A percentile compares a stretch with the other conserved stretches of the same genome.
Conservation (phyloP, 2,329 filamentous ascomycete species). For the Aureobasidium sp. region DNA sequence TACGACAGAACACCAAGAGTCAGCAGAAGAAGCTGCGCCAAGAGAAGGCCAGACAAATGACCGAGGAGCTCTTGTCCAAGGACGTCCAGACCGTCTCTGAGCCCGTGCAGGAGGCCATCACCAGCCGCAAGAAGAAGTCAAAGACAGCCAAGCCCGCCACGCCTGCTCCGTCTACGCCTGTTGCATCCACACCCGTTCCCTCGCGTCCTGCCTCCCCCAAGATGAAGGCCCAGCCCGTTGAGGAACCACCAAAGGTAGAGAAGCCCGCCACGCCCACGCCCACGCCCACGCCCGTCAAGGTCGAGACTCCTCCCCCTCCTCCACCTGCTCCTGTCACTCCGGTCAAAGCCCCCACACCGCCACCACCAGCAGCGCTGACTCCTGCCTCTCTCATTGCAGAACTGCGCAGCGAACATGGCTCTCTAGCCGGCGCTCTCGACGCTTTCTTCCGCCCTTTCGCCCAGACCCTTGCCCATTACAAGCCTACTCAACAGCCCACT, state of each 20-base stretch:
- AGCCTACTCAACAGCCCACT: constrained; percentile 22
- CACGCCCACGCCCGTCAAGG: constrained; percentile 14
- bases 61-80: constrained; percentile 45
- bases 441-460: constrained; percentile 26
- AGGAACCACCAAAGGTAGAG: constrained; percentile 19
- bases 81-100: constrained; percentile 38
- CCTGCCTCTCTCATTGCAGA: constrained; percentile 28
- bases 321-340: constrained; percentile 19
- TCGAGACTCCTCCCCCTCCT: constrained; percentile 18
- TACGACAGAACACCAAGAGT: constrained; percentile 67
- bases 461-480: constrained; percentile 25
- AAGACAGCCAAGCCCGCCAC: constrained; percentile 51
- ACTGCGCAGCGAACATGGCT: constrained; percentile 25
- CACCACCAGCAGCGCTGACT: constrained; percentile 26
- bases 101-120: constrained; percentile 59
- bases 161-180: constrained; percentile 2
- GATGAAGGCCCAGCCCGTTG: constrained; percentile 19
- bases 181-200: constrained; percentile 1
- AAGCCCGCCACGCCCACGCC: constrained; percentile 17
- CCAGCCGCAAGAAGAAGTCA: constrained; percentile 78
- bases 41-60: constrained; percentile 36
- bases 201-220: constrained; percentile 15
- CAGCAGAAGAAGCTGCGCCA: constrained; percentile 64
- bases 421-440: constrained; percentile 27
- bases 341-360: constrained; percentile 29